phyloP scores from a whole-genome alignment of 202 grass and related monocot species.

The Cymbopogon flexuosus region DNA sequence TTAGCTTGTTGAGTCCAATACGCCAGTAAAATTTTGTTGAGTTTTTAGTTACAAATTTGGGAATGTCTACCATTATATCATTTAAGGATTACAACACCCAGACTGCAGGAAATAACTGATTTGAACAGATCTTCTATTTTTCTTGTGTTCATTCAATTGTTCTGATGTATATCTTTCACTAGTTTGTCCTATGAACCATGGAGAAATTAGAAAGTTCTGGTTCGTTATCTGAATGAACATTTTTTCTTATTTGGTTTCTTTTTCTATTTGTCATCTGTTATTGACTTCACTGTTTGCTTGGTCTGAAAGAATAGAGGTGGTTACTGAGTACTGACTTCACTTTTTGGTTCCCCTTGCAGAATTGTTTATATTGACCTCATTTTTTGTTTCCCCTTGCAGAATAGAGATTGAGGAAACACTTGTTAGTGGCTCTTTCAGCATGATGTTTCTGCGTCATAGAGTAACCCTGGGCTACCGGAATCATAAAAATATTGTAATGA shows the following conservation, averaged over 20 bases:
- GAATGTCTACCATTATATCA: background rate
- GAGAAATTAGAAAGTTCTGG: background rate
- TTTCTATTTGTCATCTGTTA: background rate
- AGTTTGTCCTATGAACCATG: background rate
- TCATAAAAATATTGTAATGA: constrained; percentile 93
- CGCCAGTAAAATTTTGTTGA: background rate
- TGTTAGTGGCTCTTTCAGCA: constrained; percentile 86
- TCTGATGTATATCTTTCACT: background rate
- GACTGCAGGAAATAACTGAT: background rate
- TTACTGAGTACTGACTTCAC: constrained; percentile 32
- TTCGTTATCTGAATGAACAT: background rate
- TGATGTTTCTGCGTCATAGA: constrained; percentile 93
- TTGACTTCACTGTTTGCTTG: background rate
- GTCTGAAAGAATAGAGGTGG: constrained; percentile 65
- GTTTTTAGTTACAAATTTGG: background rate
- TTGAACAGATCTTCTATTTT: constrained; percentile 1
- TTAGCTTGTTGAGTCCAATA: background rate
- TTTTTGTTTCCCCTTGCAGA: constrained; percentile 42
- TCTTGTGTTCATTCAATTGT: background rate
- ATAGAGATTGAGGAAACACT: constrained; percentile 85
- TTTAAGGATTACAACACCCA: background rate
- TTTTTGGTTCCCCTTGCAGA: constrained; percentile 40
- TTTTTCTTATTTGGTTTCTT: background rate
- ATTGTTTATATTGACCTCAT: constrained; percentile 37
- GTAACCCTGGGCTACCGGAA: constrained; percentile 75